Evolutionary conservation across 805 yeast species (phyloP), one percentile per base, ranked within the genome.

Genomic region (Yarrowia sp.): DNA sequence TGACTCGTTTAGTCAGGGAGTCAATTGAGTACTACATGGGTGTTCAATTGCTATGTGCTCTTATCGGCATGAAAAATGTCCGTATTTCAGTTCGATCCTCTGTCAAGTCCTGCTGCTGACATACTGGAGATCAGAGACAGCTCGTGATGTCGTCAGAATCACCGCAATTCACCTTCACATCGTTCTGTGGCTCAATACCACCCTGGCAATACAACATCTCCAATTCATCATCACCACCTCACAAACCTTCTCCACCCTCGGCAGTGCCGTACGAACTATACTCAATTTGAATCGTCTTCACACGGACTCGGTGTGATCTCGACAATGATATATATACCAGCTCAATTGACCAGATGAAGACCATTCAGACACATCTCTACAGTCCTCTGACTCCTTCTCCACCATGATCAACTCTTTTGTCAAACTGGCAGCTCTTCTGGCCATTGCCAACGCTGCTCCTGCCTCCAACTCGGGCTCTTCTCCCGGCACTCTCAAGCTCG

Each of bases 391-490:
- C 38, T 1, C 38, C 9, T 1, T 20, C 30, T 19, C 20, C 39
- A 6, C 17, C 24, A 52, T 52, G 58, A 52, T 52, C 58, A 52
- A 52, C 43, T 36, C 43, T 14, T 52, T 52, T 38, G 43, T 38
- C 58, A 52, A 52, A 15, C 58, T 52, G 34, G 58, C 58, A 7
- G 58, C 58, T 14, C 43, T 52, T 19, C 17, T 52, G 58, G 58
- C 58, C 2, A 13, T 52, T 19, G 58, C 43, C 33, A 36, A 52
- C 33, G 58, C 58, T 12, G 58, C 58, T 13, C 58, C 58, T 20
- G 43, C 58, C 17, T 36, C 58, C 17, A 34, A 19, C 58, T 19
- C 58, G 7, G 20, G 30, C 43, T 17, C 42, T 9, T 2, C 55
- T n/a, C 55, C 55, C 12, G 56, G 56, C 9, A 38, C 42, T 14